Conservation (phyloP, 305 asterid genomes). For the Fraxinus latifolia region DNA sequence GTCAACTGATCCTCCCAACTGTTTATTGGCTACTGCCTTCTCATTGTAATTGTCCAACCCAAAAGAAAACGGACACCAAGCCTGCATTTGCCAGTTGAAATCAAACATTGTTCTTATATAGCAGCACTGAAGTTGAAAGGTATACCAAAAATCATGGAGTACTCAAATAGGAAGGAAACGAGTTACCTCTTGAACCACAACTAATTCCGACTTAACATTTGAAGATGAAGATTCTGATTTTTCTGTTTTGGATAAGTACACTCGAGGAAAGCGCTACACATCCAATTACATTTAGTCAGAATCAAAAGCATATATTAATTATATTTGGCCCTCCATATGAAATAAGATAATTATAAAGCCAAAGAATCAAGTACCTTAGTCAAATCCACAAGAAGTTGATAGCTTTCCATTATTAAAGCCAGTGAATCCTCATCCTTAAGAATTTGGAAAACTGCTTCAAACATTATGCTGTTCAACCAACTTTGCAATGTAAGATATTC, state of each 20-base stretch:
- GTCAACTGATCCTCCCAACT: slow-evolving; percentile 45
- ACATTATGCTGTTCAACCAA: slow-evolving; percentile 58
- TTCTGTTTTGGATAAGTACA: slow-evolving; percentile 40
- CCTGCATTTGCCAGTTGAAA: slow-evolving; percentile 46
- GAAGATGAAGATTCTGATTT: slow-evolving; percentile 42
- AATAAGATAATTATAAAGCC: neutral
- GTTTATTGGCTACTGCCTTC: slow-evolving; percentile 36
- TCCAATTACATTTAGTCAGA: slow-evolving; percentile 22
- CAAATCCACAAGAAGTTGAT: slow-evolving; percentile 66
- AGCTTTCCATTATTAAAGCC: slow-evolving; percentile 63
- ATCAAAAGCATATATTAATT: slow-evolving; percentile 7
- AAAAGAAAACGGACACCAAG: slow-evolving; percentile 69
- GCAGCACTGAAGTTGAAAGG: slow-evolving; percentile 2
- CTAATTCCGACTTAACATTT: slow-evolving; percentile 27
- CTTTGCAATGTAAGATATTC: slow-evolving; percentile 9
- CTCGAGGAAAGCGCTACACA: slow-evolving; percentile 58
- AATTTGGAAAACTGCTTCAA: slow-evolving; percentile 64
- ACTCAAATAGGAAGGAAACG: slow-evolving; percentile 23
- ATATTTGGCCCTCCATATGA: slow-evolving; percentile 1
- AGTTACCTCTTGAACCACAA: slow-evolving; percentile 64
- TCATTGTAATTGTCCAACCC: slow-evolving; percentile 41
- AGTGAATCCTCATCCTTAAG: slow-evolving; percentile 67
- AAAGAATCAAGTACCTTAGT: slow-evolving; percentile 51
- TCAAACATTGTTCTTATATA: slow-evolving; percentile 11
- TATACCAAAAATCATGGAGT: slow-evolving; percentile 10